phyloP scores from a whole-genome alignment of 768 basidiomycete genomes.

The Piloderma croceum region DNA sequence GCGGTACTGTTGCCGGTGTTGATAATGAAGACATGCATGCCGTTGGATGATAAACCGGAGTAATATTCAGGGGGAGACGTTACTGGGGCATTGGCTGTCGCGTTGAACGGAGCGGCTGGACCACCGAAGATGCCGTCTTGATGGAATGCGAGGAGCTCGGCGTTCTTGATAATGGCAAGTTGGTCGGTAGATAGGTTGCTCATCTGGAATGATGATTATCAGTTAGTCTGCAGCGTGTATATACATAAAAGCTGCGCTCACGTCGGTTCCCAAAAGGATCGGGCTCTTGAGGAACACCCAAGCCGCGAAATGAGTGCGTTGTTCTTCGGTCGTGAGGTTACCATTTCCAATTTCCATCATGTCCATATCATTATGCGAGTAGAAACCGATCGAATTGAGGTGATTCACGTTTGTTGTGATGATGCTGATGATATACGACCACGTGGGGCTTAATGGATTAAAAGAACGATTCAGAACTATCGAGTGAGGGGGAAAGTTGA shows the following conservation, averaged over 20 bases:
- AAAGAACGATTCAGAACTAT: constrained; percentile 1
- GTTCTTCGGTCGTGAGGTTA: constrained; percentile 40
- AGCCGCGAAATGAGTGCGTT: constrained; percentile 53
- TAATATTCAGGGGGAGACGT: constrained; percentile 50
- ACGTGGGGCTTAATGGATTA: constrained; percentile 30
- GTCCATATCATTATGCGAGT: constrained; percentile 53
- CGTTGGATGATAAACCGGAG: constrained; percentile 42
- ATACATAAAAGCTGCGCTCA: too few relatives aligned
- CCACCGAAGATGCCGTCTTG: constrained; percentile 43
- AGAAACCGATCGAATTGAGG: constrained; percentile 39
- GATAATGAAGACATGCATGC: constrained; percentile 50
- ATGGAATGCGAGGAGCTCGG: constrained; percentile 49
- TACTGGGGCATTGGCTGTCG: constrained; percentile 31
- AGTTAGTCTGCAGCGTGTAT: too few relatives aligned
- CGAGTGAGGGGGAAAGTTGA: not conserved
- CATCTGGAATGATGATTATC: constrained; percentile 28
- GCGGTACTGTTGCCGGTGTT: constrained; percentile 37
- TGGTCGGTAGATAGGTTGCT: constrained; percentile 35
- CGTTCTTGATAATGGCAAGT: constrained; percentile 44
- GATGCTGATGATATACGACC: constrained; percentile 45
- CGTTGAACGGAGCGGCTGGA: constrained; percentile 44
- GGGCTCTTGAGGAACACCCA: constrained; percentile 57
- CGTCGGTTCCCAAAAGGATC: constrained; percentile 40
- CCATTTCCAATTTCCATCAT: constrained; percentile 55
- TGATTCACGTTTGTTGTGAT: constrained; percentile 39